These are phyloP conservation scores for Epicoccum nigrum DNA, from an alignment of 2,329 filamentous ascomycete species.

Conservation along the genomic window DNA sequence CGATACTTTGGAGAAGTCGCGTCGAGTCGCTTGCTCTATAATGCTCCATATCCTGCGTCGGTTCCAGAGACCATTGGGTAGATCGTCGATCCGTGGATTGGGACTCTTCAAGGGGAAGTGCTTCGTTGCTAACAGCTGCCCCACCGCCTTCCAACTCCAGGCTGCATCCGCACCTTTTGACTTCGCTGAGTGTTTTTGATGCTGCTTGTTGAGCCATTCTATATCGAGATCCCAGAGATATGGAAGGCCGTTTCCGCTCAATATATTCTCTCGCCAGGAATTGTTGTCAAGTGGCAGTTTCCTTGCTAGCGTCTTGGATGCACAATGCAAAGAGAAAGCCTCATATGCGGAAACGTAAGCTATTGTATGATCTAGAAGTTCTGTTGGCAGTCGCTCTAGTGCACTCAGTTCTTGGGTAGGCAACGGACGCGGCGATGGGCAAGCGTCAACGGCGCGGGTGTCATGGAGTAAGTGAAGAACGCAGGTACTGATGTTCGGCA, in stretches of 20 bases:
- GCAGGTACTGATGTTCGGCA: slow-evolving; percentile 15
- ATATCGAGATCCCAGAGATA: slow-evolving; percentile 36
- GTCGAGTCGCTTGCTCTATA: slow-evolving; percentile 21
- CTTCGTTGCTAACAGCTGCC: slow-evolving; percentile 23
- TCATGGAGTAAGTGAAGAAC: slow-evolving; percentile 19
- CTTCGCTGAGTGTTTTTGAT: neutral
- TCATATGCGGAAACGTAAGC: slow-evolving; percentile 21
- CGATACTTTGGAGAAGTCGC: neutral
- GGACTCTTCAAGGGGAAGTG: slow-evolving; percentile 17
- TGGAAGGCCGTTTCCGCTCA: slow-evolving; percentile 26
- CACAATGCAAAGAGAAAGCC: slow-evolving; percentile 26
- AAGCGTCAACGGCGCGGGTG: slow-evolving; percentile 2
- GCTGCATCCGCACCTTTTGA: slow-evolving; percentile 1
- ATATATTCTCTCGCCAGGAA: slow-evolving; percentile 35
- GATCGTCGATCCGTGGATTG: slow-evolving; percentile 17
- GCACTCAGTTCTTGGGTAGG: neutral
- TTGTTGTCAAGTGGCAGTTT: slow-evolving; percentile 29
- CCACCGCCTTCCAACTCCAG: slow-evolving; percentile 28
- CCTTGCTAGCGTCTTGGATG: slow-evolving; percentile 24
- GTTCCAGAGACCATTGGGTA: slow-evolving; percentile 34
- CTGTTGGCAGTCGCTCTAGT: slow-evolving; percentile 7
- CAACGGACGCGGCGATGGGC: neutral
- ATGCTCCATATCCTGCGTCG: slow-evolving; percentile 36
- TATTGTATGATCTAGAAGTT: slow-evolving; percentile 8
- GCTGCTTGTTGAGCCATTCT: slow-evolving; percentile 11